Base-by-base conservation (phyloP, 202 grass and related monocot genomes). In the Setaria italica region DNA sequence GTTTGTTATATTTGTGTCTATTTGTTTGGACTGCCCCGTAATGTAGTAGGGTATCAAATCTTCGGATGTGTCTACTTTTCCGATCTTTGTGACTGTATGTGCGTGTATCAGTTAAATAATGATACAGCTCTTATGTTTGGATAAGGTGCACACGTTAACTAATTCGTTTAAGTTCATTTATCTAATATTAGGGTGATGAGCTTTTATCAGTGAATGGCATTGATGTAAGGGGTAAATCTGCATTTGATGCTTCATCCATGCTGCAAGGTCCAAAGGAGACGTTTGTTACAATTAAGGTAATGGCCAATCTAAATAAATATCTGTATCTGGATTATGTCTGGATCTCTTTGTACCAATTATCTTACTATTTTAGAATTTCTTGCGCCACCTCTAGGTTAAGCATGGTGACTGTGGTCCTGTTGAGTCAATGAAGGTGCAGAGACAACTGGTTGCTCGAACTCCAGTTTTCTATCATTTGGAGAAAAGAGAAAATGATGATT, bases 231-330 rank as follows among this genome's bases (percentile, higher is more conserved):
- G 93, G 91, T 67, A 99, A 90, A 88, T 95, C 93, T 57, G 96
- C 96, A 74, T 99, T 95, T 82, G 96, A 95, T 47, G 93, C 84
- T 39, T 95, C 93, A 14, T 95, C 96, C 78, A 86, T 94, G 88
- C 68, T 99, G 81, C 96, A 99, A 77, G 93, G 96, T 81, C 96
- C 96, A 74, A 91, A 95, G 60, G 96, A 95, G 87, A 99, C 96
- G 14, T 94, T 92, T 83, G 93, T 99, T 67, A 94, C 91, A 4
- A 91, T 95, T 85, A 88, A 99, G 93, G 96, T 94, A 88, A 66
- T 66, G 42, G 58, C 42, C 58, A 51, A 45, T 77, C 55, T 83
- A 76, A 62, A 63, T 63, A 64, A 54, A 48, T 59, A 73, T 48
- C 56, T 82, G 48, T 35, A 47, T 65, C 37, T 87, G 56, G n/a